Evolutionary conservation across 2,329 filamentous ascomycete species (phyloP), one percentile per base, ranked within the genome.

Genomic region (Chaetomiaceae sp.): DNA sequence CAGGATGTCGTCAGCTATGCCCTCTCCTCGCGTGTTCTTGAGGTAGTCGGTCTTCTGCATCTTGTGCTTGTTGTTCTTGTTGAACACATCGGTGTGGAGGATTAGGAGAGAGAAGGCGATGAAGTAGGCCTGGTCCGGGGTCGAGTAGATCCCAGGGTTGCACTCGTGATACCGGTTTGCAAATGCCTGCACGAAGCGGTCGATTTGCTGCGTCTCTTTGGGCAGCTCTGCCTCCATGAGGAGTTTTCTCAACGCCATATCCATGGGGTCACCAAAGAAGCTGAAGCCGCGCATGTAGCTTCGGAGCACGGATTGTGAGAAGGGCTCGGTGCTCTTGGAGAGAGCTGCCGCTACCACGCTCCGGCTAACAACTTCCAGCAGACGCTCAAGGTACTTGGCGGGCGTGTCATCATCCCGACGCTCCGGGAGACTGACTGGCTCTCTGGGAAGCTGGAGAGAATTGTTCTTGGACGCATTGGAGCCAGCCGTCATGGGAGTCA

Each of bases 51-150:
- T 73, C 65, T 95, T 95, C 64, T 95, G 90, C 93, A 99, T 99
- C 70, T 99, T 99, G 68, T 93, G 82, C 72, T 97, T 97, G 73
- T 97, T 97, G 73, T 97, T 99, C 70, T 95, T 96, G 75, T 99
- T 99, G 81, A 97, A 97, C n/a, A 95, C 89, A 65, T 99, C 93
- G 0, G 93, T 97, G 62, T 99, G 93, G 30, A 99, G 75, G 60
- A 99, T 96, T 53, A 99, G 80, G 50, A 99, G 83, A 2, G 92
- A 97, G 65, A 99, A 99, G 14, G 92, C 90, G 57, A 97, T 92
- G 63, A 97, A 96, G 67, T 97, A 96, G n/a, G 93, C 91, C 70
- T 96, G 89, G 63, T 97, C 93, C 61, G 90, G 83, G 30, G 85
- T 85, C 20, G 86, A 80, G 69, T 95, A 99, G 54, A 99, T 95